A percentile compares a stretch with the other conserved stretches of the same genome.
These are phyloP conservation scores for Colletotrichum gloeosporioides DNA, from an alignment of 2,329 filamentous ascomycete genomes.

Conservation along the genomic window DNA sequence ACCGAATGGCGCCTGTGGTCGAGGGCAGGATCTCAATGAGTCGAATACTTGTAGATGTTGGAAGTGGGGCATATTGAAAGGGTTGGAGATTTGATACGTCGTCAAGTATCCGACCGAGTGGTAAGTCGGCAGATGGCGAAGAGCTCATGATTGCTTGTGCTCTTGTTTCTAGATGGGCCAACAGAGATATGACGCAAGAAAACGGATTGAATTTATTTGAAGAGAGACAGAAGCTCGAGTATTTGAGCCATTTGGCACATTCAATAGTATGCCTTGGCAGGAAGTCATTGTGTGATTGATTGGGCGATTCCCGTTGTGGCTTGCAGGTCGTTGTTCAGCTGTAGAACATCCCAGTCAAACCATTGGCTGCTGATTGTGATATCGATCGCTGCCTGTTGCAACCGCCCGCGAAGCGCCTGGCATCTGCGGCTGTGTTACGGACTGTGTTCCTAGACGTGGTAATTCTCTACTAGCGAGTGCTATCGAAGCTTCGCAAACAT, in stretches of 20 bases:
- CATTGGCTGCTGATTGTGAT: not conserved
- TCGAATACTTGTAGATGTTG: not conserved
- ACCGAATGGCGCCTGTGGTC: not conserved
- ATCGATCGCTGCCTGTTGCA: not conserved
- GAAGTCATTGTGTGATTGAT: not conserved
- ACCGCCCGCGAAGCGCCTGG: not conserved
- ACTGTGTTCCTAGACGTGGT: not conserved
- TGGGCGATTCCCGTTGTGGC: not conserved
- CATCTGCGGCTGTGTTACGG: not conserved
- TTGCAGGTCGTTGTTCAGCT: not conserved
- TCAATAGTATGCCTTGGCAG: not conserved
- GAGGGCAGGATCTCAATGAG: not conserved
- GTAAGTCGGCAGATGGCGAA: not conserved
- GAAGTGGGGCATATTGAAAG: not conserved
- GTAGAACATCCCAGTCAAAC: not conserved
- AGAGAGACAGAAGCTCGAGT: not conserved
- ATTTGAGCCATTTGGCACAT: not conserved
- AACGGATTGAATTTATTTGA: fast-evolving
- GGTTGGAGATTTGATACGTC: not conserved
- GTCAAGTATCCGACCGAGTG: not conserved
- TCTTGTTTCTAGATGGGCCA: fast-evolving
- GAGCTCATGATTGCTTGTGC: not conserved
- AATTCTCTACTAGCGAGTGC: fast-evolving
- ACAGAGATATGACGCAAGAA: not conserved
- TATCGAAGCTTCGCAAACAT: not conserved